phyloP scores from a whole-genome alignment of 768 basidiomycete species.

The Trametes gibbosa region DNA sequence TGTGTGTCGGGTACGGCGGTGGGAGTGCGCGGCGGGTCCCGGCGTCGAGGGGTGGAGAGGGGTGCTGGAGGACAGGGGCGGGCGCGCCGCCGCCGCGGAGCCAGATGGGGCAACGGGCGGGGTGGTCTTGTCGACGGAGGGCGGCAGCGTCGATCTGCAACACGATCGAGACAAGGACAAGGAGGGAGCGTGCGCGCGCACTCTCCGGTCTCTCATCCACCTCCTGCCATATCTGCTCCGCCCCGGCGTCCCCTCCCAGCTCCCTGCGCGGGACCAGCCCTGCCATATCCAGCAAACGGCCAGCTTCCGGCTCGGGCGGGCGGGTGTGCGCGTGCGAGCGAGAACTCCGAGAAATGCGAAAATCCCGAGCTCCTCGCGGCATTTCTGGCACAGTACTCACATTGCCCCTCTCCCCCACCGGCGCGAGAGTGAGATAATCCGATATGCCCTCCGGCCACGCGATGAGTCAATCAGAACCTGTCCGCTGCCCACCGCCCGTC shows the following conservation, averaged over 20 bases:
- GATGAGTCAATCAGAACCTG: constrained; percentile 15
- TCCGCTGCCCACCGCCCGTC: constrained; percentile 7
- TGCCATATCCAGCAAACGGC: constrained; percentile 1
- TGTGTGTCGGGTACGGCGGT: constrained; percentile 2
- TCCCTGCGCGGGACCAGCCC: neutral
- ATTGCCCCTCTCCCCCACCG: neutral
- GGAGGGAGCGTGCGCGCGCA: no score
- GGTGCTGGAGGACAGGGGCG: neutral
- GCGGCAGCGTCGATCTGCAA: constrained; percentile 15
- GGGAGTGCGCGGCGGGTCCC: neutral
- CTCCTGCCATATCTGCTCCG: constrained; percentile 1
- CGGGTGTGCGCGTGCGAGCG: neutral
- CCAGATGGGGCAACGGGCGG: constrained; percentile 11
- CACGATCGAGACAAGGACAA: constrained; percentile 20
- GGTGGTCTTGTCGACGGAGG: neutral
- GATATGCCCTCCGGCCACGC: constrained; percentile 6
- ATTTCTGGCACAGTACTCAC: no score
- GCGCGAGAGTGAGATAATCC: constrained; percentile 8
- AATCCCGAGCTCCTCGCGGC: neutral
- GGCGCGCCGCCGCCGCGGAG: constrained; percentile 11
- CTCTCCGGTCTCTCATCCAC: constrained; percentile 11
- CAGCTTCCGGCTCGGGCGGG: neutral
- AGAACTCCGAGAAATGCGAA: constrained; percentile 9
- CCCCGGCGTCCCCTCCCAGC: neutral
- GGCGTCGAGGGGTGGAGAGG: neutral